Evolutionary conservation across 176 grass and related monocot species (phyloP), one percentile per base, ranked within the genome.

Genomic region (Alopecurus myosuroides): DNA sequence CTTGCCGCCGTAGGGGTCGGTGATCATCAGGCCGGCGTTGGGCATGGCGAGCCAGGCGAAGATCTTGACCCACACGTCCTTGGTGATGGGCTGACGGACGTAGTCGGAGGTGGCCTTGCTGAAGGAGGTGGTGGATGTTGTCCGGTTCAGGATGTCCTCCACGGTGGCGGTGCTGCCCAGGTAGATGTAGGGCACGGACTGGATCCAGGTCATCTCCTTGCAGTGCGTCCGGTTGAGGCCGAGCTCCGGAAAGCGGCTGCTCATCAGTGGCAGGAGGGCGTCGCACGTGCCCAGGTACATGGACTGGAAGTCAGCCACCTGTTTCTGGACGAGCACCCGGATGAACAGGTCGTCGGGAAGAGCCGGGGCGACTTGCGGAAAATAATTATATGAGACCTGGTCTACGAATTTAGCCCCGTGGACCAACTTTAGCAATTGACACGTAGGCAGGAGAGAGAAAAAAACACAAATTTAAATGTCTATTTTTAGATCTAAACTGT

Each of bases 31-130:
- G 52, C 91, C 91, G 1, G 85, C 63, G 49, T 70, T 31, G 8
- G 82, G 84, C 85, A 41, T 36, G 41, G 63, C 72, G 33, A 90
- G 33, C 77, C 53, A 70, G 41, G 5, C 0, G 78, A 85, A 84
- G 14, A 88, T 80, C n/a, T 2, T 41, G 1, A 30, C 23, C 83
- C 86, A 89, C 6, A 15, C 69, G 15, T 61, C 29, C 22, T 46
- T 35, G 2, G 83, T 0, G 60, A 92, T 89, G 30, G 87, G 31
- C 23, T 46, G 7, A 34, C 58, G 37, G 37, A 92, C 90, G 65
- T 86, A 92, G 75, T 92, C 90, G 9, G 90, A 89, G 19, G 72
- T 92, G 1, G 6, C 80, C 80, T 89, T 92, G 69, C n/a, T 37
- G 37, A 56, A 73, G 34, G 60, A 1, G 29, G 10, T 73, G 49